Evolutionary conservation across 1,284 basidiomycete genomes (phyloP).

Genomic region (Cutaneotrichosporon cavernicola): DNA sequence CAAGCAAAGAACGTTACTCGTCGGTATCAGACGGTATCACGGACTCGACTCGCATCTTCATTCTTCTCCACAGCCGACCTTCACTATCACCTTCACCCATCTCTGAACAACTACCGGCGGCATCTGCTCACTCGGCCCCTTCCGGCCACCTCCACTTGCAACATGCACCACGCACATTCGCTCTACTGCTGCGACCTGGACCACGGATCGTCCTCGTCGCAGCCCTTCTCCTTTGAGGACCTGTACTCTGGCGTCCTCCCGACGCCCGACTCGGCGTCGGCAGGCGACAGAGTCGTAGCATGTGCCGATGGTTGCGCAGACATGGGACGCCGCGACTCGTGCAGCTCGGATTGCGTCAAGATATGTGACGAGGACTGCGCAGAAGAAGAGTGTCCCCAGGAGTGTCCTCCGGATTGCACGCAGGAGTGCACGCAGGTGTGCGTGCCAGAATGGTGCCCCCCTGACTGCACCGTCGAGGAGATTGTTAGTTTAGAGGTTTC

Average conservation of each 20-base stretch:
- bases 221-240: background rate
- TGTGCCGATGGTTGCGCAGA: slow-evolving; percentile 7
- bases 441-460: slow-evolving; percentile 18
- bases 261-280: slow-evolving; percentile 1
- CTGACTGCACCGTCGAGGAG: slow-evolving; percentile 40
- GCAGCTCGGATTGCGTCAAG: slow-evolving; percentile 13
- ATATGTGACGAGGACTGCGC: background rate
- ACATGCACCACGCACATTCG: slow-evolving; percentile 23
- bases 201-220: slow-evolving; percentile 27
- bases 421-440: slow-evolving; percentile 12
- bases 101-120: no score
- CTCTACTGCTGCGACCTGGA: slow-evolving; percentile 46
- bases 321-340: slow-evolving; percentile 3
- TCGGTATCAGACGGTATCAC: no score
- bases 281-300: slow-evolving; percentile 15
- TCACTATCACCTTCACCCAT: no score
- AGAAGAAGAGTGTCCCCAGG: background rate
- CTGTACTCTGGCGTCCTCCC: background rate
- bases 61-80: no score
- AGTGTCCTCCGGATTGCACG: background rate
- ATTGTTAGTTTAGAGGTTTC: slow-evolving; percentile 32
- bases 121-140: background rate
- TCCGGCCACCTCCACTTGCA: background rate
- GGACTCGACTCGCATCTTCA: no score
- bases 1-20: no score